Conservation (phyloP, 2,329 filamentous ascomycete genomes). For the Aspergillus amoenus region DNA sequence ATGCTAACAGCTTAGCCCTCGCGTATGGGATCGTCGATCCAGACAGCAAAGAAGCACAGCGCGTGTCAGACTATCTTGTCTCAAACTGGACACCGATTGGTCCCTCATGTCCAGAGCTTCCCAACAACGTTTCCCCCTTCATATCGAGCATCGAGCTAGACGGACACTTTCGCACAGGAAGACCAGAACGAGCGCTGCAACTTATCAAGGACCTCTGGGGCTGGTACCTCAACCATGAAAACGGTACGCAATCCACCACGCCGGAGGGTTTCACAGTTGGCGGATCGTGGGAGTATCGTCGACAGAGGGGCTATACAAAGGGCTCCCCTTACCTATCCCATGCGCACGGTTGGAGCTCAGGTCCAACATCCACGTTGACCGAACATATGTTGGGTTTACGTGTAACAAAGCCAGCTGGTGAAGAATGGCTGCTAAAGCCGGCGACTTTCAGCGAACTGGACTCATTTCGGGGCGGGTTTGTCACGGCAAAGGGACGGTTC, state of each 20-base stretch:
- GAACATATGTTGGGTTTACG: background rate
- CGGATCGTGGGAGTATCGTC: conserved; percentile 26
- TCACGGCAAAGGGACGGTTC: background rate
- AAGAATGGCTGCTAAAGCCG: background rate
- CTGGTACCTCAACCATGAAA: conserved; percentile 56
- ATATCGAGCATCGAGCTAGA: conserved; percentile 45
- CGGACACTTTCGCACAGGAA: conserved; percentile 42
- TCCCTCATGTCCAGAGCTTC: background rate
- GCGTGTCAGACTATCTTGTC: background rate
- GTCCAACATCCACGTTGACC: background rate
- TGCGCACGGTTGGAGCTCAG: background rate
- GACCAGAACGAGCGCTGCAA: conserved; percentile 42
- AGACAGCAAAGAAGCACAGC: background rate
- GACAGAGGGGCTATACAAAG: background rate
- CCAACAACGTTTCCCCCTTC: conserved; percentile 25
- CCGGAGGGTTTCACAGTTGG: conserved; percentile 52
- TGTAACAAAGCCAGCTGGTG: background rate
- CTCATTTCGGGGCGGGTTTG: background rate
- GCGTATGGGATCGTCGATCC: background rate
- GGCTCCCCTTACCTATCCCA: background rate
- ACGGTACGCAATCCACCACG: conserved; percentile 55
- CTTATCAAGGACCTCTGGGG: conserved; percentile 51
- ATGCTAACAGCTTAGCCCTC: background rate
- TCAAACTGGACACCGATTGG: background rate
- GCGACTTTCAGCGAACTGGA: background rate